phyloP scores from a whole-genome alignment of 495 filamentous ascomycete genomes.

The Penicillium daleae region DNA sequence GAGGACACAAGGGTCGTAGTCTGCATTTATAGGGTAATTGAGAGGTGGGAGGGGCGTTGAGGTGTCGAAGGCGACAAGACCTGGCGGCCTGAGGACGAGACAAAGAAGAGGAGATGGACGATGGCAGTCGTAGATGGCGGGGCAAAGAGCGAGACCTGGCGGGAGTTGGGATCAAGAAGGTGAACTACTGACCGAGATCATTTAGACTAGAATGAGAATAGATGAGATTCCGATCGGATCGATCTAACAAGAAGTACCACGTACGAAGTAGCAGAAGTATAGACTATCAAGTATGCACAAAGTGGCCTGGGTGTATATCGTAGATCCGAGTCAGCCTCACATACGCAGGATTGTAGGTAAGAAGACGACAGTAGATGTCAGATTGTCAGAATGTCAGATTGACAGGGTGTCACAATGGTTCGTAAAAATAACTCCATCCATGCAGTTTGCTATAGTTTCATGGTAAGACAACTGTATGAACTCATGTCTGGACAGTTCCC shows the following conservation, averaged over 20 bases:
- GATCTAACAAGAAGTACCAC: not conserved
- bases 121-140: slow-evolving; percentile 1
- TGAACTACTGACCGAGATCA: no score
- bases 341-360: not conserved
- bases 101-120: slow-evolving; percentile 3
- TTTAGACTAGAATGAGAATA: not conserved
- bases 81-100: slow-evolving; percentile 13
- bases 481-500: no score
- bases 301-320: not conserved
- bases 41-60: not conserved
- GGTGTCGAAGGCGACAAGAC: slow-evolving; percentile 2
- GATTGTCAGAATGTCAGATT: not conserved
- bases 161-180: not conserved
- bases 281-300: not conserved
- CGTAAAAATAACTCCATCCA: not conserved
- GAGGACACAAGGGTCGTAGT: not conserved
- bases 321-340: not conserved
- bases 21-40: slow-evolving; percentile 1
- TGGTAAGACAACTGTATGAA: not conserved
- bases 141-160: not conserved
- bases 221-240: not conserved
- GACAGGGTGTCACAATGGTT: slow-evolving; percentile 2
- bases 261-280: not conserved
- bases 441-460: not conserved
- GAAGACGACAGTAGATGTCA: not conserved